A percentile compares a stretch with the other conserved stretches of the same genome.
phyloP scores from a whole-genome alignment of 23 red algal genomes.

The Gracilaria domingensis region DNA sequence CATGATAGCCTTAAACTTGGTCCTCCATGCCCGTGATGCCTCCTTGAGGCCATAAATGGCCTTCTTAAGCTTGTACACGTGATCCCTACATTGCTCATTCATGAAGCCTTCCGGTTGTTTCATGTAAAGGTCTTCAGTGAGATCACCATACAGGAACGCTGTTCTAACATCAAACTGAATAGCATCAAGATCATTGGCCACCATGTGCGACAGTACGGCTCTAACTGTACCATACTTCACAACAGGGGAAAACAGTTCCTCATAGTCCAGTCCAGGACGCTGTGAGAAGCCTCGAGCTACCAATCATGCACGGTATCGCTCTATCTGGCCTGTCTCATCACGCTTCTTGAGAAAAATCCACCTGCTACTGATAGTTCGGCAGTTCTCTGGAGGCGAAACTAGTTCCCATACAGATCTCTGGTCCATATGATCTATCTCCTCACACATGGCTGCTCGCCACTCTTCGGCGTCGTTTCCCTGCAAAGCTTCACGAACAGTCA shows the following conservation, averaged over 20 bases:
- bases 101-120: slow-evolving; percentile 5
- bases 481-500: not conserved
- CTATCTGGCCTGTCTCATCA: not conserved
- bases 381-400: not conserved
- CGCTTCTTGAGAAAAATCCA: not conserved
- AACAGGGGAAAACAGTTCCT: not conserved
- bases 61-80: not conserved
- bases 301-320: not conserved
- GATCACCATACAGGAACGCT: not conserved
- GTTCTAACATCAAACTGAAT: slow-evolving; percentile 11
- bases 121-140: slow-evolving; percentile 28
- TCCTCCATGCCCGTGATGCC: not conserved
- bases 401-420: not conserved
- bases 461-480: not conserved
- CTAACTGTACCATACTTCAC: not conserved
- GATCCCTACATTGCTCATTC: not conserved
- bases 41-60: slow-evolving; percentile 11
- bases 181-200: not conserved
- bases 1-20: not conserved
- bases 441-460: not conserved
- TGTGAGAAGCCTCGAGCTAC: not conserved
- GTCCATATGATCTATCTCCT: not conserved
- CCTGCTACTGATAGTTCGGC: not conserved
- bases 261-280: not conserved
- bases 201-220: not conserved